phyloP scores from a whole-genome alignment of 108 stramenopile genomes.

The Licmophora abbreviata region DNA sequence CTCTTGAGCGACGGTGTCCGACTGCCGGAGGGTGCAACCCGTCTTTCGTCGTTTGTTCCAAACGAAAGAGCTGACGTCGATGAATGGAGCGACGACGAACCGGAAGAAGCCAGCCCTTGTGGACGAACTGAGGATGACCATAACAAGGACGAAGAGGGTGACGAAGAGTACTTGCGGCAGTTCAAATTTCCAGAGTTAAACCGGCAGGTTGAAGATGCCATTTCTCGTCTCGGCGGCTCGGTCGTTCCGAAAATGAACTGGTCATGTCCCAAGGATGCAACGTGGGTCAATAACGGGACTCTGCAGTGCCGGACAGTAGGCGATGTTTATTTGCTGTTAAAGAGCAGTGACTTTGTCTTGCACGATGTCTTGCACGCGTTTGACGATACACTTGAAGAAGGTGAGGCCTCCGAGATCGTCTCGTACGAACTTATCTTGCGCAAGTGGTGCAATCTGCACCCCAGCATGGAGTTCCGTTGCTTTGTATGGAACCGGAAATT shows the following conservation, averaged over 20 bases:
- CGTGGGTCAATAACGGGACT: slow-evolving; percentile 90
- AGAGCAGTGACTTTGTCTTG: slow-evolving; percentile 83
- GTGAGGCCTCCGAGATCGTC: slow-evolving; percentile 4
- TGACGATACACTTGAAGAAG: slow-evolving; percentile 17
- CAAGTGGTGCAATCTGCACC: slow-evolving; percentile 91
- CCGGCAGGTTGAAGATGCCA: slow-evolving; percentile 26
- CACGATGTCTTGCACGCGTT: slow-evolving; percentile 84
- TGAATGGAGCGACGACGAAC: slow-evolving; percentile 25
- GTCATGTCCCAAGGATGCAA: slow-evolving; percentile 85
- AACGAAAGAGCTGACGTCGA: slow-evolving; percentile 19
- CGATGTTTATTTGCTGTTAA: slow-evolving; percentile 89
- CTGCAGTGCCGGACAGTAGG: slow-evolving; percentile 78
- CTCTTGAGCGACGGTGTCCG: slow-evolving; percentile 76
- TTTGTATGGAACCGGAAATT: slow-evolving; percentile 67
- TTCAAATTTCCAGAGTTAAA: slow-evolving; percentile 50
- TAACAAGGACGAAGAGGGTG: slow-evolving; percentile 19
- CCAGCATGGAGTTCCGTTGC: slow-evolving; percentile 93
- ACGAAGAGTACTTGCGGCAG: slow-evolving; percentile 27
- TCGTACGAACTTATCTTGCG: slow-evolving; percentile 66
- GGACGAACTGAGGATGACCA: slow-evolving; percentile 11
- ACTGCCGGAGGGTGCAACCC: slow-evolving; percentile 58
- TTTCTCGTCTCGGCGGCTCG: slow-evolving; percentile 35
- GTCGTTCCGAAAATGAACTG: slow-evolving; percentile 88
- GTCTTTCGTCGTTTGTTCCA: slow-evolving; percentile 49
- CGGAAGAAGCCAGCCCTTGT: not conserved